These are phyloP conservation scores for Tulasnella sp. DNA, from an alignment of 768 basidiomycete genomes.

Conservation along the genomic window DNA sequence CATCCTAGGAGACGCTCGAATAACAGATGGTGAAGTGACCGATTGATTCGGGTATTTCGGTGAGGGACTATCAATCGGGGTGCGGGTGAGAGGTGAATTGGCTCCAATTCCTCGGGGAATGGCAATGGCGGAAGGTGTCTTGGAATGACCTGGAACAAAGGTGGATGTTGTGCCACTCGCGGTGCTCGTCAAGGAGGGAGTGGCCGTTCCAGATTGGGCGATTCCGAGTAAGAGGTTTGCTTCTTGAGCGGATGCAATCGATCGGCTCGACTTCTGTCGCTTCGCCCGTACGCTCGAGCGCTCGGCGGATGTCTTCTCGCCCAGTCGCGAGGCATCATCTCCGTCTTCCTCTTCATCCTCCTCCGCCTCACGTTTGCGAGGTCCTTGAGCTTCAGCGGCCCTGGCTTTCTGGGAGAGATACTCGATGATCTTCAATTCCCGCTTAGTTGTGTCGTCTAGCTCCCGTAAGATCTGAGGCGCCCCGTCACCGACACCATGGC, in stretches of 20 bases:
- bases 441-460: constrained; percentile 71
- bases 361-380: constrained; percentile 15
- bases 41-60: constrained; percentile 3
- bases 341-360: constrained; percentile 18
- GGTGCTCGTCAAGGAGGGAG: neutral
- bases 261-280: constrained; percentile 10
- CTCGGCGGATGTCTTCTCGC: constrained; percentile 18
- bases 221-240: constrained; percentile 17
- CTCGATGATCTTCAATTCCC: constrained; percentile 79
- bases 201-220: neutral
- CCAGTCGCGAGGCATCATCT: neutral
- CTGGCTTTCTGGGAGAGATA: constrained; percentile 40
- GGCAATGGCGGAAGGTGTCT: constrained; percentile 5
- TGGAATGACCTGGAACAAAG: constrained; percentile 8
- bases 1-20: constrained; percentile 4
- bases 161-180: neutral
- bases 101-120: neutral
- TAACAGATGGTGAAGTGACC: neutral
- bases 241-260: constrained; percentile 10
- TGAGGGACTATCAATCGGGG: constrained; percentile 6
- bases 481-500: constrained; percentile 38
- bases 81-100: constrained; percentile 2
- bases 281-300: constrained; percentile 9
- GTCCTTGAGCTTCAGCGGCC: constrained; percentile 7
- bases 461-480: constrained; percentile 38